Evolutionary conservation across 208 protist genomes (phyloP), one percentile per base, ranked within the genome.

Genomic region (Leishmania turanica): DNA sequence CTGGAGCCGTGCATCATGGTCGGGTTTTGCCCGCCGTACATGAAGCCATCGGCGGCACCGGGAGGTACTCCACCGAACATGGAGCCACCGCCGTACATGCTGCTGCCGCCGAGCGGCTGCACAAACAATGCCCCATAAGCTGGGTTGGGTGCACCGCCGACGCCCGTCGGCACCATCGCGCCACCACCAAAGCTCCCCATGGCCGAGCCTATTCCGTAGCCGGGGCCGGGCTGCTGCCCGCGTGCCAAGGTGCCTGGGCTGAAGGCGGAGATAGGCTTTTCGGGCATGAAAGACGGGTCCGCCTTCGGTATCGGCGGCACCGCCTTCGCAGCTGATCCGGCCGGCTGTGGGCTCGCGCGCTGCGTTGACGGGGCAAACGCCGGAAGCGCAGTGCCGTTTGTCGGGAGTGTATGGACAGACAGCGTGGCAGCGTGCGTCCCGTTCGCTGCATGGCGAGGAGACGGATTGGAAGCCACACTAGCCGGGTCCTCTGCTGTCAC

Each of bases 101-200:
- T 68, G 21, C 34, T 24, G 24, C 27, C 24, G 53, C 51, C 51
- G 40, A 47, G 53, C 27, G 31, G 73, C 42, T 78, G 80, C 64
- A 69, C 68, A 62, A 79, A 79, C 19, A 66, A 69, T 58, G 54
- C 74, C 19, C 75, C 80, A 45, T 83, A 81, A 31, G 51, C n/a
- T 9, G 40, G 62, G 72, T 27, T 37, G n/a, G 51, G 72, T 45
- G 69, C 27, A 53, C 45, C 69, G 69, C 69, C 69, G 40, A 34
- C 40, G 19, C 40, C 40, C 27, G 3, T 47, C 27, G 65, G 65
- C 65, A 3, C 15, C 40, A n/a, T 71, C 15, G 9, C n/a, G 24
- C 70, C 70, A 51, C 42, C 68, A 47, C 24, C 70, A 31, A 62
- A 58, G 72, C 51, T 42, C 17, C 68, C 75, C n/a, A 66, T 72